A percentile compares a stretch with the other conserved stretches of the same genome.
Conservation (phyloP, 2,329 filamentous ascomycete species). For the Aspergillus ibericus region DNA sequence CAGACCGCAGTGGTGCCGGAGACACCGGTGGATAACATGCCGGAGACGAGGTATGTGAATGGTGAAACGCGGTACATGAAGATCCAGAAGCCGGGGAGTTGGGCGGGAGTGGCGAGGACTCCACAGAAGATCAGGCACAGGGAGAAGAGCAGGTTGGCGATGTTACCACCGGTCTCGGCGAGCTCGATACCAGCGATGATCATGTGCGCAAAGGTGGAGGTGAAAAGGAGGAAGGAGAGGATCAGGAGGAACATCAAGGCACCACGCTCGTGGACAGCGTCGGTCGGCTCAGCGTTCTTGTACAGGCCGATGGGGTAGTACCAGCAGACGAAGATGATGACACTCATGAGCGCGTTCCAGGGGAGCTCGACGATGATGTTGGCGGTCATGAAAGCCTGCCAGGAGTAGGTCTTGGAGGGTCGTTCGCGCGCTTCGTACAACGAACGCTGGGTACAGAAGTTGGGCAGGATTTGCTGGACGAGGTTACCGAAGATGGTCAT, state of each 20-base stretch:
- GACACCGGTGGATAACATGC: conserved; percentile 44
- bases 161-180: conserved; percentile 65
- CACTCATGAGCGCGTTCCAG: conserved; percentile 61
- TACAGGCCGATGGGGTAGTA: conserved; percentile 64
- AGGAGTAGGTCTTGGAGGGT: conserved; percentile 71
- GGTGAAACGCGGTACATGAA: conserved; percentile 73
- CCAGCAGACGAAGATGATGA: conserved; percentile 65
- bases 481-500: conserved; percentile 72
- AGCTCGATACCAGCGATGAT: conserved; percentile 69
- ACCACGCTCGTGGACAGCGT: conserved; percentile 54
- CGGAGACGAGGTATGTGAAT: conserved; percentile 61
- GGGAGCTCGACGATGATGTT: conserved; percentile 73
- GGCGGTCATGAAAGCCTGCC: conserved; percentile 69
- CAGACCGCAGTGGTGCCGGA: conserved; percentile 33
- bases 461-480: conserved; percentile 57
- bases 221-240: conserved; percentile 68
- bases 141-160: conserved; percentile 61
- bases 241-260: conserved; percentile 65
- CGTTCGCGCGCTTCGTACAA: conserved; percentile 62
- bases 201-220: conserved; percentile 72
- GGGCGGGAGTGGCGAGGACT: conserved; percentile 52
- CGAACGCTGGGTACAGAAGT: conserved; percentile 59
- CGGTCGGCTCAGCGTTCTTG: conserved; percentile 41
- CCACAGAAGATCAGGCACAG: conserved; percentile 62
- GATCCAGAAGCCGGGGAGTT: conserved; percentile 71